Evolutionary conservation across 495 filamentous ascomycete genomes (phyloP), one percentile per base, ranked within the genome.

Genomic region (Hypoxylon lenormandii): DNA sequence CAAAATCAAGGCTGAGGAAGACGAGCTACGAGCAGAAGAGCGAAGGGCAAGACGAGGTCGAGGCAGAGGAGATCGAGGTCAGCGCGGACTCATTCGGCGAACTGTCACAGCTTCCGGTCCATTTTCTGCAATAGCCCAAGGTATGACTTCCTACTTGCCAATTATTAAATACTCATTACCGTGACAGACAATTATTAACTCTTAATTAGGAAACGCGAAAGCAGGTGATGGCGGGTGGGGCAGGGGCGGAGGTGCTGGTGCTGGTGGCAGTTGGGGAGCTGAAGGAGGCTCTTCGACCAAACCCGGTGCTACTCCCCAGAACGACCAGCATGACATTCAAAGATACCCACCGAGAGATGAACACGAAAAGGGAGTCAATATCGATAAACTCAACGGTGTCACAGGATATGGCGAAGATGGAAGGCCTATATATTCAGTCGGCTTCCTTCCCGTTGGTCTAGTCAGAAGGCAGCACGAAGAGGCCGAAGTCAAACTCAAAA

Each of bases 381-480:
- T 78, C 42, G 81, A 83, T 60, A 57, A 73, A 12, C 78, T 83
- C 16, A 79, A 76, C 63, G 74, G 69, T 5, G 59, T 69, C 30
- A 68, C 72, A 0, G 57, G 72, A 5, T 74, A 72, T 22, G 75
- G 72, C 36, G 74, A 76, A 10, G 74, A 80, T 18, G 61, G 65
- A 61, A 37, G 54, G 19, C 49, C 55, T 21, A 23, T 66, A 33
- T 40, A 49, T 73, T 49, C 54, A 60, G 47, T 56, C 28, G 66
- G 69, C 59, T 70, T 73, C n/a, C 73, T 73, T 13, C 84, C 84
- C 0, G 72, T 90, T 55, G 84, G 87, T 23, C 76, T 90, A 45
- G 58, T 78, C 33, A 78, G 88, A 28, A 75, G 80, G 16, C 80
- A 83, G 63, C 86, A 88, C 69, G 81, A 84, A 63, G 83, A 86